phyloP scores from a whole-genome alignment of 2,329 filamentous ascomycete genomes.

The Tolypocladium endophyticum region DNA sequence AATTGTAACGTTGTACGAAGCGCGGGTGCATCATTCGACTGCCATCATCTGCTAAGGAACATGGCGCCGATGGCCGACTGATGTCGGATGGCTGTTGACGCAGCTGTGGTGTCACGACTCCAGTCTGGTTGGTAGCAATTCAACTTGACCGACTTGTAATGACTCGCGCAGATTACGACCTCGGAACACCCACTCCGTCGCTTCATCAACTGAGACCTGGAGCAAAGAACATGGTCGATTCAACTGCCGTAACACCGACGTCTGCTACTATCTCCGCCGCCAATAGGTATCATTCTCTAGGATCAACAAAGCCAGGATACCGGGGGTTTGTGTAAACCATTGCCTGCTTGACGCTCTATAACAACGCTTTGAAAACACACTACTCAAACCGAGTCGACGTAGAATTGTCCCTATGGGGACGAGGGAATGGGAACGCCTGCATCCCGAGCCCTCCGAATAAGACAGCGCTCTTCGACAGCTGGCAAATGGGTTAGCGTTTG shows the following conservation, averaged over 20 bases:
- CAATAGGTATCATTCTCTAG: background rate
- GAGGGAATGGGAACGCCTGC: conserved; percentile 5
- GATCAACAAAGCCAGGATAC: background rate
- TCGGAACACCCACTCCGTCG: background rate
- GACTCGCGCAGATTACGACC: background rate
- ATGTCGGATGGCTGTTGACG: background rate
- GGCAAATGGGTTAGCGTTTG: background rate
- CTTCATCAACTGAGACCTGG: background rate
- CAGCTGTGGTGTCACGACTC: background rate
- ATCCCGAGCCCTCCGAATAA: conserved; percentile 3
- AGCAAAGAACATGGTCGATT: background rate
- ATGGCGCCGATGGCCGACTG: background rate
- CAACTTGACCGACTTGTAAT: background rate
- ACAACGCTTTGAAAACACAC: background rate
- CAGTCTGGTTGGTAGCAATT: background rate
- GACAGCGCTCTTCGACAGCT: conserved; percentile 5
- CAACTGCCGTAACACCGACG: background rate
- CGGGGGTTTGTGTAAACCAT: background rate
- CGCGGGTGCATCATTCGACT: background rate
- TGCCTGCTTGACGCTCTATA: background rate
- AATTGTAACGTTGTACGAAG: background rate
- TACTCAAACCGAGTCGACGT: background rate
- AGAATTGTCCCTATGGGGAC: background rate
- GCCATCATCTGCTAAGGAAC: background rate
- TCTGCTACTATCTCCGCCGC: background rate